These are phyloP conservation scores for Sporisorium sorghi DNA, from an alignment of 1,284 basidiomycete genomes.

Conservation along the genomic window DNA sequence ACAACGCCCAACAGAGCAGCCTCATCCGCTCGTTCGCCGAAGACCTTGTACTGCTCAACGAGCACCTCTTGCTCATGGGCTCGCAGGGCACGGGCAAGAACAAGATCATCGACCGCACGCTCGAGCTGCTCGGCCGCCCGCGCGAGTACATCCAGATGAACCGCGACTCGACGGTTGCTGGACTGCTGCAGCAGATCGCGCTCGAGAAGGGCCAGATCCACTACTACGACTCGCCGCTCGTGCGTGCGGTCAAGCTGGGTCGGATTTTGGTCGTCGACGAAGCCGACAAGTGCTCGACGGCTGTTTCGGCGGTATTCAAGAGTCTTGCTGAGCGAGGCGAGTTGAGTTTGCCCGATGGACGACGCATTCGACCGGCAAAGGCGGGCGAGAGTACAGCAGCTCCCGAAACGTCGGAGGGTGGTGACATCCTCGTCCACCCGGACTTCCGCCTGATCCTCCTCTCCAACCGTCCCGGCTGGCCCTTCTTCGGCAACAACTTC, in stretches of 20 bases:
- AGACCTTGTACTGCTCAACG: constrained; percentile 66
- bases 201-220: constrained; percentile 66
- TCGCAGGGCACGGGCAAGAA: constrained; percentile 70
- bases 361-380: constrained; percentile 58
- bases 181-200: constrained; percentile 65
- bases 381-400: constrained; percentile 9
- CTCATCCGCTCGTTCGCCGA: constrained; percentile 67
- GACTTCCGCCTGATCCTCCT: constrained; percentile 70
- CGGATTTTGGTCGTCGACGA: constrained; percentile 70
- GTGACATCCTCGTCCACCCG: constrained; percentile 65
- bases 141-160: constrained; percentile 70
- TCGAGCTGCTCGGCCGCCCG: constrained; percentile 68
- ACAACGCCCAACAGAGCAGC: constrained; percentile 68
- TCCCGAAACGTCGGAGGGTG: constrained; percentile 7
- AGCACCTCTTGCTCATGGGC: constrained; percentile 70
- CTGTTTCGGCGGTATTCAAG: constrained; percentile 69
- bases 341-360: constrained; percentile 68
- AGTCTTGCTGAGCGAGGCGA: constrained; percentile 69
- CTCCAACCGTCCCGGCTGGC: constrained; percentile 69
- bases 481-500: constrained; percentile 69
- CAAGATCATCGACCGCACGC: constrained; percentile 69
- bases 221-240: constrained; percentile 68
- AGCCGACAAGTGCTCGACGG: constrained; percentile 69
- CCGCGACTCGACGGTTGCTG: constrained; percentile 66
- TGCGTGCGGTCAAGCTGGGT: constrained; percentile 67